Conservation (phyloP, 2,329 filamentous ascomycete species). For the Apiospora arundinis region DNA sequence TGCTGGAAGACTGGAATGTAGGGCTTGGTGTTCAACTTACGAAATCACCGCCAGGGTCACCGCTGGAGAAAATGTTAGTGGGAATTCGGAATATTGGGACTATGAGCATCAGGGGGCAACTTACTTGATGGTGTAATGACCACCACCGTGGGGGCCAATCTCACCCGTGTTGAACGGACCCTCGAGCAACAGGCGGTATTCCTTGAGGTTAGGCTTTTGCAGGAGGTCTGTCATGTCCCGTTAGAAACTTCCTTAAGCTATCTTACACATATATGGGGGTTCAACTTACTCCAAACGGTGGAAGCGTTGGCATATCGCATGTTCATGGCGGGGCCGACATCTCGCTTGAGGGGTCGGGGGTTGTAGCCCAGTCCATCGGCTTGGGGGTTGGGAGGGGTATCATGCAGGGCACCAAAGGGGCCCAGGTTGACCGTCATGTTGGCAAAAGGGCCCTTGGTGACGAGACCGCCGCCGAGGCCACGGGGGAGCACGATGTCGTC, state of each 20-base stretch:
- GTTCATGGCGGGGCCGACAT: background rate
- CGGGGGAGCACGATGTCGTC: conserved; percentile 31
- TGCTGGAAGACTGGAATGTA: too few species aligned
- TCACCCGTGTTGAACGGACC: conserved; percentile 3
- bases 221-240: background rate
- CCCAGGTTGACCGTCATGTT: conserved; percentile 39
- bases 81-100: background rate
- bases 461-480: conserved; percentile 38
- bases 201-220: background rate
- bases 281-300: conserved; percentile 7
- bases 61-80: background rate
- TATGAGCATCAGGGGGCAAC: background rate
- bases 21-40: too few species aligned
- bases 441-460: conserved; percentile 38
- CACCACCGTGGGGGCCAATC: background rate
- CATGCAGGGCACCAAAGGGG: background rate
- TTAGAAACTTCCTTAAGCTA: background rate
- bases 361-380: background rate
- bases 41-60: background rate
- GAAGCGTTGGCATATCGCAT: conserved; percentile 8
- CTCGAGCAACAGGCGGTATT: background rate
- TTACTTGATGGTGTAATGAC: conserved; percentile 8
- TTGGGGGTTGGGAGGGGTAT: background rate
- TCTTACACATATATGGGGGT: background rate
- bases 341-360: background rate